Conservation (phyloP, 2,329 filamentous ascomycete species). For the Didymella keratinophila region DNA sequence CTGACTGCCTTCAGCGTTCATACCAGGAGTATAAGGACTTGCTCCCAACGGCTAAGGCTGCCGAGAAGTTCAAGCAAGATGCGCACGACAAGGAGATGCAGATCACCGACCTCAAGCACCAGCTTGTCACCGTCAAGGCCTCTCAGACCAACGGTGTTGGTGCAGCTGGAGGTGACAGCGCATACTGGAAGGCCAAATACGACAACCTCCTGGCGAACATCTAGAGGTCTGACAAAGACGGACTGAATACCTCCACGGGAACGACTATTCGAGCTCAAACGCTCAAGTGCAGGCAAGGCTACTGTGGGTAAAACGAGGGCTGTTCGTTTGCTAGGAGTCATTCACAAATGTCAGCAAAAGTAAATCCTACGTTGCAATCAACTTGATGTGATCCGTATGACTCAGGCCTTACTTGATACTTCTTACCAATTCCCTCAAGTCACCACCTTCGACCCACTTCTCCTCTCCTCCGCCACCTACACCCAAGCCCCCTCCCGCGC, state of each 20-base stretch:
- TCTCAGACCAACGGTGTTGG: constrained; percentile 24
- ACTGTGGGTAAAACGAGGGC: neutral
- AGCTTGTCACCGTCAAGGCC: constrained; percentile 27
- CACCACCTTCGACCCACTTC: constrained; percentile 60
- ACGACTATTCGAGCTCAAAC: neutral
- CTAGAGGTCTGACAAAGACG: neutral
- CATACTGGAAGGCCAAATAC: constrained; percentile 41
- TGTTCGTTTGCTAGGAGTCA: neutral
- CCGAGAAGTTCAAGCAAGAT: constrained; percentile 28
- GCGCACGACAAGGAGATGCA: constrained; percentile 23
- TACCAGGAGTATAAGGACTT: constrained; percentile 40
- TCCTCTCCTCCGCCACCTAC: constrained; percentile 53
- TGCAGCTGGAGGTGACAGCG: constrained; percentile 11
- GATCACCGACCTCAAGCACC: constrained; percentile 28
- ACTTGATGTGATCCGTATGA: neutral
- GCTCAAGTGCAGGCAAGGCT: neutral
- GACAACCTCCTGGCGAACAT: constrained; percentile 31
- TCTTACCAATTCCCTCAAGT: constrained; percentile 58
- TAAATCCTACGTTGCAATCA: neutral
- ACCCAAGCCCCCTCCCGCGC: constrained; percentile 43
- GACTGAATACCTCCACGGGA: too few species aligned
- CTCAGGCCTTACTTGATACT: constrained; percentile 48
- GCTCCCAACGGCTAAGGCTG: constrained; percentile 31
- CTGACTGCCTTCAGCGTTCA: constrained; percentile 29
- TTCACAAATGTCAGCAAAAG: neutral